These are phyloP conservation scores for Kazachstania taianensis DNA, from an alignment of 805 yeast genomes.

Conservation along the genomic window DNA sequence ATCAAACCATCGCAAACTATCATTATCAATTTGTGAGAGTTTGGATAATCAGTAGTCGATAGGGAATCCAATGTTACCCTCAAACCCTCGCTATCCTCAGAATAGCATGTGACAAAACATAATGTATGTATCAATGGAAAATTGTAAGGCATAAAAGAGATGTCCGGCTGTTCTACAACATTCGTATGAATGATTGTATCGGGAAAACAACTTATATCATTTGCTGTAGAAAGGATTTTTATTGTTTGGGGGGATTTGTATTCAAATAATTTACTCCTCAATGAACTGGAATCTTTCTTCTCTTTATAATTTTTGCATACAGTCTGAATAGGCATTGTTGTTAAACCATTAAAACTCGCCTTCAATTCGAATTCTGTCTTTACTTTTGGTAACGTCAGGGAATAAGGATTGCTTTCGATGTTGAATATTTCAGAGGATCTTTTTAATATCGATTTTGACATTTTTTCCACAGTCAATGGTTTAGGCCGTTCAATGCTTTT, in stretches of 20 bases:
- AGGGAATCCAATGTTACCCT: constrained; percentile 85
- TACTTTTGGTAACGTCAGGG: background rate
- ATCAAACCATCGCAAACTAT: constrained; percentile 90
- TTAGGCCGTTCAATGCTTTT: too few species aligned
- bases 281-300: background rate
- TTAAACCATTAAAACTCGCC: constrained; percentile 20
- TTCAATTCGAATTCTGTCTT: background rate
- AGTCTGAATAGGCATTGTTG: constrained; percentile 63
- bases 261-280: background rate
- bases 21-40: constrained; percentile 79
- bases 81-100: constrained; percentile 81
- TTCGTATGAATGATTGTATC: constrained; percentile 54
- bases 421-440: constrained; percentile 1
- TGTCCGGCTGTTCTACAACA: constrained; percentile 85
- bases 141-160: constrained; percentile 76
- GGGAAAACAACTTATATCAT: background rate
- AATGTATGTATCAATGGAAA: constrained; percentile 68
- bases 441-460: background rate
- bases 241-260: background rate
- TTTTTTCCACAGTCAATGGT: background rate
- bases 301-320: background rate
- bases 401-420: background rate
- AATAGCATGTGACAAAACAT: constrained; percentile 83
- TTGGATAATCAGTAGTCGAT: constrained; percentile 92
- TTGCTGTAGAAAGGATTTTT: too few species aligned